Base-by-base conservation (phyloP, 1,284 basidiomycete genomes). In the Rhodotorula sp. region DNA sequence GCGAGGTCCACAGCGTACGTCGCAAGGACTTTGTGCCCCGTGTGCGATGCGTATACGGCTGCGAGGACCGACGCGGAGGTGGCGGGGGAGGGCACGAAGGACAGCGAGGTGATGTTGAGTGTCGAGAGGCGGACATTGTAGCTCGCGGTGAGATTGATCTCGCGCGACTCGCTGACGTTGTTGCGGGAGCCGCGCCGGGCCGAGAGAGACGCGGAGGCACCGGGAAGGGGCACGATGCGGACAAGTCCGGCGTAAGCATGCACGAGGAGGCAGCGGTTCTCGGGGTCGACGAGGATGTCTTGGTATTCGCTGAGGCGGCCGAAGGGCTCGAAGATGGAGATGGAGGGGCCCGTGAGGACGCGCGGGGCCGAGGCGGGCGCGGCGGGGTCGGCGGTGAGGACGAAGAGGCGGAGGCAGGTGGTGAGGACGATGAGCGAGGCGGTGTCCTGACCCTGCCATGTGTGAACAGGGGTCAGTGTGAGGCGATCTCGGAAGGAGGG, bases 171-270 rank as follows among this genome's bases (percentile, higher is more conserved):
- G 54, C 48, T 48, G n/a, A 50, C 44, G 21, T 17, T 22, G 34
- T 13, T 19, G 55, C 51, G 37, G 19, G 27, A 34, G 5, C 34
- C 19, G n/a, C 53, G 39, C 39, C 39, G 12, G 41, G 58, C 12
- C 0, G 58, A 41, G 13, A 29, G 32, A 19, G 48, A 13, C 1
- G 44, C 32, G 25, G 25, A 6, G 0, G 58, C 51, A 15, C 32
- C 27, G 55, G n/a, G 25, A 56, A 79, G 71, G 3, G 74, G 73
- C n/a, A 79, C 62, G 58, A 79, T 61, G 21, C 78, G 65, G 19
- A 76, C 46, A n/a, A 79, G 71, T 6, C 78, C 78, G 53, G 71
- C 64, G 69, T 77, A 79, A n/a, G 73, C 77, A 60, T 79, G 74
- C 6, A 79, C 63, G 51, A 72, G 51, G 46, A 78, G 34, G 69